phyloP scores from a whole-genome alignment of 2,329 filamentous ascomycete species.

The Chaetomiaceae sp. region DNA sequence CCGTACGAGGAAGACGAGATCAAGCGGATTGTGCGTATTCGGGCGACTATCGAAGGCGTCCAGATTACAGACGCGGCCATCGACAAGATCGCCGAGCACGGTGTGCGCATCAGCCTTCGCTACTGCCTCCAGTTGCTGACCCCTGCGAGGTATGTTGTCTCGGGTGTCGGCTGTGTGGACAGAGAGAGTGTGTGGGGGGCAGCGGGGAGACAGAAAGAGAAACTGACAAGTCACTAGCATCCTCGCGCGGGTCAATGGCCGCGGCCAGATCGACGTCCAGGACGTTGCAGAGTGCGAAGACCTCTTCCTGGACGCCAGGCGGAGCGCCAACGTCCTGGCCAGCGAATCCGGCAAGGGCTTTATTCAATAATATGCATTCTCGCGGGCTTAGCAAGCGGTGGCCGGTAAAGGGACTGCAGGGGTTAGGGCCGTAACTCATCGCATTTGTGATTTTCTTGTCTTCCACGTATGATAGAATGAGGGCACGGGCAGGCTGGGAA shows the following conservation, averaged over 20 bases:
- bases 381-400: not conserved
- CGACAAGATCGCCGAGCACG: slow-evolving; percentile 80
- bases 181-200: slow-evolving; percentile 6
- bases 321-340: slow-evolving; percentile 67
- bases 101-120: slow-evolving; percentile 81
- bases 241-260: slow-evolving; percentile 78
- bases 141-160: slow-evolving; percentile 62
- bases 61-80: slow-evolving; percentile 76
- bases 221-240: slow-evolving; percentile 53
- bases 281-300: slow-evolving; percentile 80
- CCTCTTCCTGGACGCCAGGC: slow-evolving; percentile 75
- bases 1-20: slow-evolving; percentile 87
- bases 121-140: slow-evolving; percentile 92
- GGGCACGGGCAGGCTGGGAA: slow-evolving; percentile 25
- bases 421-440: slow-evolving; percentile 25
- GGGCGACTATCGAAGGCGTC: slow-evolving; percentile 76
- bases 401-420: not conserved
- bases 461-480: slow-evolving; percentile 25
- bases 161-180: slow-evolving; percentile 23
- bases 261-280: slow-evolving; percentile 68
- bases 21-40: slow-evolving; percentile 82
- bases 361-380: slow-evolving; percentile 48
- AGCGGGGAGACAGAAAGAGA: too few relatives aligned
- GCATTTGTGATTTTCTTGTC: slow-evolving; percentile 29
- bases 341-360: slow-evolving; percentile 61